These are phyloP conservation scores for Malus hybrid DNA, from an alignment of 331 rosid genomes.

Conservation along the genomic window DNA sequence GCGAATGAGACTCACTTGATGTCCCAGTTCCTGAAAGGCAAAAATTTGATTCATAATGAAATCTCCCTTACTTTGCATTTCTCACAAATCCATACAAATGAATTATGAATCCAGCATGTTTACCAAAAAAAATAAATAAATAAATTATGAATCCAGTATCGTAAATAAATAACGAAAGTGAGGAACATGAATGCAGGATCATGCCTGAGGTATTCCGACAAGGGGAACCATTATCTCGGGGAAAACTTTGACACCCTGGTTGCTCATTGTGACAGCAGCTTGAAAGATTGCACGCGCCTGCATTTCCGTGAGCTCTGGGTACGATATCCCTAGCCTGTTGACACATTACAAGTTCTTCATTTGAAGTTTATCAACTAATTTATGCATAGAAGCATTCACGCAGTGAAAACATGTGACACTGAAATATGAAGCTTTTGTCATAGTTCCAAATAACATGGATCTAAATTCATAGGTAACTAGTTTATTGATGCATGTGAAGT, in stretches of 20 bases:
- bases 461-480: not conserved
- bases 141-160: not conserved
- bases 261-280: constrained; percentile 69
- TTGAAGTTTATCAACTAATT: not conserved
- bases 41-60: not conserved
- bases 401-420: not conserved
- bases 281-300: constrained; percentile 87
- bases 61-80: not conserved
- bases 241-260: constrained; percentile 59
- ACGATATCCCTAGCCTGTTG: constrained; percentile 84
- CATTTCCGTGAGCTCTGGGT: constrained; percentile 92
- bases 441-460: not conserved
- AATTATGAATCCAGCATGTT: not conserved
- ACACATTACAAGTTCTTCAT: constrained; percentile 3
- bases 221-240: constrained; percentile 99
- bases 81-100: not conserved
- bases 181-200: not conserved
- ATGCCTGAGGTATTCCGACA: constrained; percentile 86
- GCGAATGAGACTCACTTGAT: constrained; percentile 66
- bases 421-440: not conserved
- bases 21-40: constrained; percentile 55
- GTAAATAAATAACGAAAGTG: not conserved
- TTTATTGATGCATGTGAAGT: not conserved
- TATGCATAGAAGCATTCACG: not conserved
- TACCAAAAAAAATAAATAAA: too few relatives aligned